These are phyloP conservation scores for Skeletonema costatum DNA, from an alignment of 108 stramenopile species.

Conservation along the genomic window DNA sequence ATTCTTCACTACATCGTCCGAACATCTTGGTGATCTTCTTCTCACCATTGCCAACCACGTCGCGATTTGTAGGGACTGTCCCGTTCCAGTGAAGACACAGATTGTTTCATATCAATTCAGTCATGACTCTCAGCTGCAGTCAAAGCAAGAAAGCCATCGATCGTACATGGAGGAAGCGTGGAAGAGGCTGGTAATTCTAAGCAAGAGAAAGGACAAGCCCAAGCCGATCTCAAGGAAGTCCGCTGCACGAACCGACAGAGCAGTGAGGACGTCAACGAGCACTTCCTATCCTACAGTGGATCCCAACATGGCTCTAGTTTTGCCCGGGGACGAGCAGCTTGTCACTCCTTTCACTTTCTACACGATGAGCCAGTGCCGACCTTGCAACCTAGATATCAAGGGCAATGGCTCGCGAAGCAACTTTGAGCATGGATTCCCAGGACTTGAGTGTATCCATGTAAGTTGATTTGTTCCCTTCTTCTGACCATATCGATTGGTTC, in stretches of 20 bases:
- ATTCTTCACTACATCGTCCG: conserved; percentile 53
- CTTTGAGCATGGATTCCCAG: conserved; percentile 47
- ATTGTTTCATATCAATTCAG: conserved; percentile 23
- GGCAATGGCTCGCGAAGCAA: conserved; percentile 36
- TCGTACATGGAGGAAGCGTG: conserved; percentile 39
- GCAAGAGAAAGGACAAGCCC: conserved; percentile 7
- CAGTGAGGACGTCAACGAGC: not conserved
- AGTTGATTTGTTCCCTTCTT: not conserved
- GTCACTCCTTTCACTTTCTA: conserved; percentile 42
- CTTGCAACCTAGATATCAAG: conserved; percentile 32
- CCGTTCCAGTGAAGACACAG: conserved; percentile 25
- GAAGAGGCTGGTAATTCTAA: conserved; percentile 17
- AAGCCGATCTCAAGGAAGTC: conserved; percentile 2
- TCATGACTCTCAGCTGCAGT: conserved; percentile 29
- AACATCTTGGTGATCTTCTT: conserved; percentile 36
- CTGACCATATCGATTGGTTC: not conserved
- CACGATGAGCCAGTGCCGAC: conserved; percentile 17
- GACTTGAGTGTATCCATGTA: conserved; percentile 44
- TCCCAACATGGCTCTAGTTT: conserved; percentile 17
- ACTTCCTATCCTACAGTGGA: not conserved
- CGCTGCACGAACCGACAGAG: not conserved
- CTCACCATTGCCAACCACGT: conserved; percentile 46
- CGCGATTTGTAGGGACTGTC: conserved; percentile 32
- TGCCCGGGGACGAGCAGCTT: conserved; percentile 20
- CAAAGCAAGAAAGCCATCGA: conserved; percentile 12